A percentile compares a stretch with the other conserved stretches of the same genome.
These are phyloP conservation scores for Centaurea solstitialis DNA, from an alignment of 129 eudicot genomes.

Conservation along the genomic window DNA sequence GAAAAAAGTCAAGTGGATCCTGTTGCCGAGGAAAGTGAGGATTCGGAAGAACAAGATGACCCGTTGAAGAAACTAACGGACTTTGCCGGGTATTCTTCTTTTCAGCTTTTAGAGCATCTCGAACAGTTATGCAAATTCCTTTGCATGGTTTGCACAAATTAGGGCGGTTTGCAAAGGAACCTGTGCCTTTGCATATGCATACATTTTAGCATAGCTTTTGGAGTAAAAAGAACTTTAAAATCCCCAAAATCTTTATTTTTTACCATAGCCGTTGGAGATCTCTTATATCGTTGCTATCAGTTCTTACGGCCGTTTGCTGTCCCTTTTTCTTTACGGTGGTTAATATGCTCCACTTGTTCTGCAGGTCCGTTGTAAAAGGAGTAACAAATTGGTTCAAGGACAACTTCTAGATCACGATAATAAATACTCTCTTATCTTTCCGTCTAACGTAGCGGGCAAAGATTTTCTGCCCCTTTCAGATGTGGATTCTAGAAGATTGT, in stretches of 20 bases:
- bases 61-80: slow-evolving; percentile 64
- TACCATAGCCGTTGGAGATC: no score
- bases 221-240: no score
- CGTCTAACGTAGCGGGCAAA: slow-evolving; percentile 12
- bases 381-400: slow-evolving; percentile 85
- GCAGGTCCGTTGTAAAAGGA: slow-evolving; percentile 91
- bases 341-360: slow-evolving; percentile 4
- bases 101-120: background rate
- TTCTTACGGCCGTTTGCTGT: no score
- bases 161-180: no score
- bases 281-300: no score
- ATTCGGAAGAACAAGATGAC: slow-evolving; percentile 63
- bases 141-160: no score
- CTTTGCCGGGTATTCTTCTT: slow-evolving; percentile 70
- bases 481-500: background rate
- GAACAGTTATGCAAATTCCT: background rate
- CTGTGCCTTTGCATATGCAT: no score
- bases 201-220: no score
- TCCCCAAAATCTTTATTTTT: no score
- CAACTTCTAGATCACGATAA: slow-evolving; percentile 46
- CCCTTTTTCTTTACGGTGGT: background rate
- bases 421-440: background rate
- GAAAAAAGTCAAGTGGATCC: slow-evolving; percentile 53
- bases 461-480: slow-evolving; percentile 15
- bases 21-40: slow-evolving; percentile 39